Percentiles rank a stretch among this genome's conserved stretches.
Evolutionary conservation across 768 basidiomycete species (phyloP).

Genomic region (Tylopilus sp.): DNA sequence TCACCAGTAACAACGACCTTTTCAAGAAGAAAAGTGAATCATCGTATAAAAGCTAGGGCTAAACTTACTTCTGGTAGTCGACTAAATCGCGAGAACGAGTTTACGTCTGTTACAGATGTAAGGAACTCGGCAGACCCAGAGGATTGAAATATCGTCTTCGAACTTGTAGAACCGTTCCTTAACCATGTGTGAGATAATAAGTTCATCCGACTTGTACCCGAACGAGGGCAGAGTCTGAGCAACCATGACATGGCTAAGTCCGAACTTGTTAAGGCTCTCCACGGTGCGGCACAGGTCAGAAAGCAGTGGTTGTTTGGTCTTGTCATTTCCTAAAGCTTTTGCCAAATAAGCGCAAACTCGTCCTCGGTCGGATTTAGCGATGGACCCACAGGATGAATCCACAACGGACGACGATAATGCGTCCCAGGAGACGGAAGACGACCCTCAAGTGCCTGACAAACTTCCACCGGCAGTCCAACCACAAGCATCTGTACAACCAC

Average conservation of each 20-base stretch:
- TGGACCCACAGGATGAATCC: slow-evolving; percentile 39
- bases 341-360: slow-evolving; percentile 24
- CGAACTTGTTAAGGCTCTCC: too few species aligned
- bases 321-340: slow-evolving; percentile 23
- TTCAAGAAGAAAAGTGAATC: background rate
- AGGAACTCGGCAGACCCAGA: slow-evolving; percentile 30
- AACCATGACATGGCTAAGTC: slow-evolving; percentile 13
- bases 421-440: slow-evolving; percentile 84
- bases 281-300: too few species aligned
- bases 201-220: background rate
- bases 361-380: slow-evolving; percentile 2
- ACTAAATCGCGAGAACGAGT: slow-evolving; percentile 16
- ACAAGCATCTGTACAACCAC: slow-evolving; percentile 30
- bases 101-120: slow-evolving; percentile 14
- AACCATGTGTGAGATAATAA: background rate
- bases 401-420: slow-evolving; percentile 59
- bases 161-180: slow-evolving; percentile 13
- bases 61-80: slow-evolving; percentile 29
- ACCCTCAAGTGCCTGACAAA: slow-evolving; percentile 70
- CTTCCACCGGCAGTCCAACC: slow-evolving; percentile 37
- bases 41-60: background rate
- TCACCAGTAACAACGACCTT: slow-evolving; percentile 30
- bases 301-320: slow-evolving; percentile 11
- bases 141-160: slow-evolving; percentile 19
- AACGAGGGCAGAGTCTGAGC: background rate